Percentiles rank a stretch among this genome's conserved stretches.
phyloP scores from a whole-genome alignment of 2,329 filamentous ascomycete genomes.

The Diaporthe ampelina region DNA sequence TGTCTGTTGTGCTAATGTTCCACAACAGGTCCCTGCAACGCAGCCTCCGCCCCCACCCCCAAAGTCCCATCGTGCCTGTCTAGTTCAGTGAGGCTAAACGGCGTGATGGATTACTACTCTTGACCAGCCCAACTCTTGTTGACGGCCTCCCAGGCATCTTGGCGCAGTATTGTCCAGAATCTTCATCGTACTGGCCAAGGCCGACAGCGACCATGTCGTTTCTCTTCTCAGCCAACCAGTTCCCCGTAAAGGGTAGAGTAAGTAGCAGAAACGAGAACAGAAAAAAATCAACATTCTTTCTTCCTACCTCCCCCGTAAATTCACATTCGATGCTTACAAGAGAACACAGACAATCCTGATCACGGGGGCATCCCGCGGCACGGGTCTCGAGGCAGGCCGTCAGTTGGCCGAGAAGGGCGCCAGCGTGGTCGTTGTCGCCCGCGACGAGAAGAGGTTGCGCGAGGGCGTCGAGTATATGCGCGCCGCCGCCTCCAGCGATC shows the following conservation, averaged over 20 bases:
- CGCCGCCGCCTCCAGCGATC: conserved; percentile 53
- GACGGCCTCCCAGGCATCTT: neutral
- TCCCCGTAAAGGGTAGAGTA: conserved; percentile 32
- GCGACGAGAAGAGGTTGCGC: conserved; percentile 81
- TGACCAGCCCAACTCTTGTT: neutral
- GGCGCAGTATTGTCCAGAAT: neutral
- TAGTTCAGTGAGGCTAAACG: too few species aligned
- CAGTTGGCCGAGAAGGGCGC: conserved; percentile 87
- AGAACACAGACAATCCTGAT: conserved; percentile 82
- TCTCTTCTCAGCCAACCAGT: conserved; percentile 13
- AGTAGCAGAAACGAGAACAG: neutral
- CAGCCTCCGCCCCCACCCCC: too few species aligned
- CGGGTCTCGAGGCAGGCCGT: conserved; percentile 83
- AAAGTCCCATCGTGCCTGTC: too few species aligned
- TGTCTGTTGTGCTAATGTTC: too few species aligned
- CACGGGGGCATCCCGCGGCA: conserved; percentile 93
- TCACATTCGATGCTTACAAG: conserved; percentile 27
- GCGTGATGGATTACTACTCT: too few species aligned
- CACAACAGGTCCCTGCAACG: too few species aligned
- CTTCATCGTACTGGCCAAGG: neutral
- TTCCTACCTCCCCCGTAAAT: neutral
- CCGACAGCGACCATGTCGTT: conserved; percentile 23
- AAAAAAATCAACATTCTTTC: too few species aligned
- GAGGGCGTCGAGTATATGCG: conserved; percentile 64
- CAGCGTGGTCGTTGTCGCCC: conserved; percentile 86